phyloP scores from a whole-genome alignment of 352 stramenopile genomes.

The Phytophthora hibernalis region DNA sequence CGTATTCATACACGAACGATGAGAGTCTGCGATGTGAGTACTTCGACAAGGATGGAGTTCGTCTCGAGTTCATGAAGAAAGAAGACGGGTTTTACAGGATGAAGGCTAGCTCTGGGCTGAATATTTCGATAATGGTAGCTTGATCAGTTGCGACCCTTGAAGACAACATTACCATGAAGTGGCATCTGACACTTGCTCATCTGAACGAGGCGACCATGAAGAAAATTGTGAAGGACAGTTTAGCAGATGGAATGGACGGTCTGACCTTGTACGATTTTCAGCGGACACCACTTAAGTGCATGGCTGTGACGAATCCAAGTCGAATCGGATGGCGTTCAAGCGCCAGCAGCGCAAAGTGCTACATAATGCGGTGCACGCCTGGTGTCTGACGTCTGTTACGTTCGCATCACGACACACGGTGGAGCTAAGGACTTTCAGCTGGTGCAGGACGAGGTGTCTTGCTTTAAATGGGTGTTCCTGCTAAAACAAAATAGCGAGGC shows the following conservation, averaged over 20 bases:
- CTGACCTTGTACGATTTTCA: neutral
- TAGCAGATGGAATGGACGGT: neutral
- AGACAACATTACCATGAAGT: conserved; percentile 4
- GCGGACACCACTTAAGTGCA: neutral
- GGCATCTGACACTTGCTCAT: conserved; percentile 2
- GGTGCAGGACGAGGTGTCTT: neutral
- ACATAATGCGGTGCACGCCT: neutral
- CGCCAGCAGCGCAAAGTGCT: neutral
- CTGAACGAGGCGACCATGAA: neutral
- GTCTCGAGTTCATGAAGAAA: conserved; percentile 9
- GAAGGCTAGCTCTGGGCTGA: neutral
- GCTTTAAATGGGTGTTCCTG: conserved; percentile 2
- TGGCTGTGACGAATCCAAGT: conserved; percentile 1
- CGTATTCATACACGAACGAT: neutral
- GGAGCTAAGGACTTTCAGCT: conserved; percentile 2
- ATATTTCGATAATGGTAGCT: neutral
- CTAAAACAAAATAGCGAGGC: conserved; percentile 6
- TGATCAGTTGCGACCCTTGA: neutral
- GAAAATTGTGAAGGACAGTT: neutral
- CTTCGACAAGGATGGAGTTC: neutral
- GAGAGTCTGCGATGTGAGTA: neutral
- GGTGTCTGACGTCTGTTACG: conserved; percentile 6
- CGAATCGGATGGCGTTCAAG: neutral
- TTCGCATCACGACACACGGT: neutral
- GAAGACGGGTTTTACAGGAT: neutral